Evolutionary conservation across 2,329 filamentous ascomycete genomes (phyloP), one percentile per base, ranked within the genome.

Genomic region (Claviceps sp.): DNA sequence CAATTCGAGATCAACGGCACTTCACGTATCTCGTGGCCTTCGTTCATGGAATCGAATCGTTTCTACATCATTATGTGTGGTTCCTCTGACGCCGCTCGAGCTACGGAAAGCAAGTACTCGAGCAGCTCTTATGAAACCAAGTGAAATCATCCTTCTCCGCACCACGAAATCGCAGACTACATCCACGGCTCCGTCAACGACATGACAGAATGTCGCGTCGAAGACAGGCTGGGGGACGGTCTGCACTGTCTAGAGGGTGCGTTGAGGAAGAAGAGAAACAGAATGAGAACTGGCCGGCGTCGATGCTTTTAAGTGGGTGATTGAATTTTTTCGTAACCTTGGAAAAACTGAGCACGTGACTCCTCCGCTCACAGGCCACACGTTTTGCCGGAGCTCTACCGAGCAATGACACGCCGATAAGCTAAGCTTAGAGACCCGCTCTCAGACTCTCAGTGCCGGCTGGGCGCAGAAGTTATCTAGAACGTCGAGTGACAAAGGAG

Each of bases 231-330:
- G 70, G 68, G 73, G 77, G 76, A 81, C 83, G 83, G 76, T 76
- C 79, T 85, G 86, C 81, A 90, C 87, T 91, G 87, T 91, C 87
- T 90, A 73, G 75, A 78, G 82, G 84, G 77, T 78, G 85, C 84
- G 83, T 85, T 80, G 73, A 61, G 67, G 68, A 67, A 62, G 65
- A 68, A 70, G 62, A 64, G 67, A 70, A 70, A 54, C 68, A 24
- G n/a, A 6, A 14, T 6, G 16, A 7, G 6, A 7, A 34, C n/a
- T 6, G 13, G 14, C 10, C 11, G 19, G 43, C 11, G 30, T 17
- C 22, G 5, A 4, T 10, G 8, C 16, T 45, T 45, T 45, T 30
- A 45, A 45, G 42, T 45, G 24, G 22, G 26, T 30, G 43, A 16
- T 1, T 4, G 13, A 34, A 4, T 34, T 34, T 34, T 34, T 34